Base-by-base conservation (phyloP, 352 stramenopile genomes). In the Phytopythium delawarense region DNA sequence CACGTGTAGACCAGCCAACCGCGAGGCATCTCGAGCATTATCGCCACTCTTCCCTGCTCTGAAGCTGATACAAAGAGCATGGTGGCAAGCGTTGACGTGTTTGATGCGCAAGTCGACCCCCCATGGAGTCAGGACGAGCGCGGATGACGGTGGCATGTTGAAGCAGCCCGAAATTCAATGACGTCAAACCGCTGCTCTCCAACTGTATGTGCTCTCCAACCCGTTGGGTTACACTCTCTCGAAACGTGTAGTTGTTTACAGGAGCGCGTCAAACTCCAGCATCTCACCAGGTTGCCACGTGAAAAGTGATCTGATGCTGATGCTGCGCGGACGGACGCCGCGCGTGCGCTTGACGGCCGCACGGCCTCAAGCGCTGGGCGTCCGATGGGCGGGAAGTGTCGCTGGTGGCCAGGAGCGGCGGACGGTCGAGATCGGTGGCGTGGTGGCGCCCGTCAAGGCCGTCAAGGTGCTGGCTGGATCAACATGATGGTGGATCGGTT, bases 351-450 rank as follows among this genome's bases (percentile, higher is more conserved):
- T 34, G 20, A 16, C 51, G 25, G 39, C 15, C 18, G 35, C 55
- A 40, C 55, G 55, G 15, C 40, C 55, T 28, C 51, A 25, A 12
- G 40, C 28, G 7, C 28, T 61, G 23, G 8, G 55, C 23, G 16
- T 28, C 11, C 55, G 55, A n/a, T 52, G 39, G 55, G 18, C 18
- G 40, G 16, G 48, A 28, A 25, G 48, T 18, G 16, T 23, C 23
- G 15, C 48, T 15, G 48, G 54, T n/a, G 35, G 5, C 25, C 12
- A 52, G 37, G 37, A 63, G 23, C 50, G 61, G 28, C 62, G 62
- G 13, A 82, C 72, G n/a, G 67, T 91, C 20, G 77, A 89, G 63
- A 88, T 91, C 39, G 78, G 81, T 9, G 77, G 72, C 28, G 77
- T 91, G 21, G 69, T 80, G 8, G 77, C 76, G 9, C 61, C 65